These are phyloP conservation scores for Trichoderma hamatum DNA, from an alignment of 2,329 filamentous ascomycete genomes.

Conservation along the genomic window DNA sequence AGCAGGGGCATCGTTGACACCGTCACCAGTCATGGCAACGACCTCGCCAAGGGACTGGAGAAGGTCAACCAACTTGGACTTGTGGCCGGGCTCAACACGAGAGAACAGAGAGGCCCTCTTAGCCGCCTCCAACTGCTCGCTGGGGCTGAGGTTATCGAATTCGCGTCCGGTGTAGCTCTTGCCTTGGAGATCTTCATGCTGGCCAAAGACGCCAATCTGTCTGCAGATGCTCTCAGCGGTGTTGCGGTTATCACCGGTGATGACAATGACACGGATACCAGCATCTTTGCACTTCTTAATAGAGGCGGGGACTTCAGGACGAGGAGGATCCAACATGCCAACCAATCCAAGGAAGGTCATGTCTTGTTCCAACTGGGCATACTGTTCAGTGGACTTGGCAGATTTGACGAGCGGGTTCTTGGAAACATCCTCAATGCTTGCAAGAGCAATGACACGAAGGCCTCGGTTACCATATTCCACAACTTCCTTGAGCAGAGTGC, in stretches of 20 bases:
- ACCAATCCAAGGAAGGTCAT: conserved; percentile 94
- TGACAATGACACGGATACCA: conserved; percentile 95
- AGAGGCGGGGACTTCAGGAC: conserved; percentile 83
- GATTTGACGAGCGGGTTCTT: conserved; percentile 69
- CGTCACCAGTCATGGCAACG: conserved; percentile 98
- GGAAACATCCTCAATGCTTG: conserved; percentile 76
- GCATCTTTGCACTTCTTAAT: conserved; percentile 89
- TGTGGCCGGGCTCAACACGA: conserved; percentile 91
- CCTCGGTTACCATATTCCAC: conserved; percentile 89
- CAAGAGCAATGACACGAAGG: conserved; percentile 91
- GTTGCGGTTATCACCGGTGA: conserved; percentile 97
- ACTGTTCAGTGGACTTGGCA: conserved; percentile 83
- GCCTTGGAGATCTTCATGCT: conserved; percentile 77
- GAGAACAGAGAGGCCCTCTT: conserved; percentile 91
- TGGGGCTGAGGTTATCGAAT: conserved; percentile 81
- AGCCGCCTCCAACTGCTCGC: conserved; percentile 81
- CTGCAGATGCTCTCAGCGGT: conserved; percentile 97
- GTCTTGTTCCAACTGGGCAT: conserved; percentile 84
- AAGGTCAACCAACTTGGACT: conserved; percentile 96
- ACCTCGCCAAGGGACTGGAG: conserved; percentile 92
- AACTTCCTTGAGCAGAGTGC: conserved; percentile 76
- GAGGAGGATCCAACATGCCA: conserved; percentile 95
- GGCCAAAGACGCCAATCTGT: conserved; percentile 90
- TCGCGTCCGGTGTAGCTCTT: conserved; percentile 96
- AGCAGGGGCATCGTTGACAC: conserved; percentile 96